Evolutionary conservation across 768 basidiomycete genomes (phyloP), one percentile per base, ranked within the genome.

Genomic region (Tulasnella sp.): DNA sequence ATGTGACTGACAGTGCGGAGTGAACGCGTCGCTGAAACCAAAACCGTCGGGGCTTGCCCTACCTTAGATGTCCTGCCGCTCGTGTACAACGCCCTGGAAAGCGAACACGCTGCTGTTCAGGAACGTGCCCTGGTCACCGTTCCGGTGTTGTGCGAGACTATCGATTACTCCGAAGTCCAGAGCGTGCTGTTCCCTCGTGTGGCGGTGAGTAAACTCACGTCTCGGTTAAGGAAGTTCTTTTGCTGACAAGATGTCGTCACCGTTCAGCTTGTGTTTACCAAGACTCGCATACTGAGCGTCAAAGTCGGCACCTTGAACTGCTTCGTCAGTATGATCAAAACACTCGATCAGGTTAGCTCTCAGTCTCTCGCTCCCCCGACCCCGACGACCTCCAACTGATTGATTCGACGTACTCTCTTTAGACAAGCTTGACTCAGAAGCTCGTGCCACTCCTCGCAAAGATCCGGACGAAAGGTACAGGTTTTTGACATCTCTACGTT

Each of bases 141-240:
- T 1, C 96, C 96, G 2, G 87, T 86, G 66, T 83, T 99, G 0
- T 97, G 95, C 78, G 95, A 98, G 76, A 89, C 88, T 14, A 90
- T 98, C 63, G 95, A 98, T 79, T 98, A 97, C 78, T 92, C 92
- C 3, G 94, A 97, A 80, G 91, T 98, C 14, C 94, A 95, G 76
- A 86, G 89, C 14, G 89, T 95, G 2, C 80, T 97, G 44, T 94
- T 97, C 78, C 94, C 94, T 63, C 90, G 92, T 41, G 92, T 97
- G 72, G 94, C 94, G n/a, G 93, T 94, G 79, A 75, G 91, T 78
- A 41, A 47, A 17, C 40, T 68, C 16, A 37, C 62, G 14, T 36
- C 17, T n/a, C n/a, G n/a, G n/a, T n/a, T 14, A 9, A 32, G 32
- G 1, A 22, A 29, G 29, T 8, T 40, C 19, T 29, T 52, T 3